Conservation (phyloP, 345 rosid species). For the Barbarea vulgaris region DNA sequence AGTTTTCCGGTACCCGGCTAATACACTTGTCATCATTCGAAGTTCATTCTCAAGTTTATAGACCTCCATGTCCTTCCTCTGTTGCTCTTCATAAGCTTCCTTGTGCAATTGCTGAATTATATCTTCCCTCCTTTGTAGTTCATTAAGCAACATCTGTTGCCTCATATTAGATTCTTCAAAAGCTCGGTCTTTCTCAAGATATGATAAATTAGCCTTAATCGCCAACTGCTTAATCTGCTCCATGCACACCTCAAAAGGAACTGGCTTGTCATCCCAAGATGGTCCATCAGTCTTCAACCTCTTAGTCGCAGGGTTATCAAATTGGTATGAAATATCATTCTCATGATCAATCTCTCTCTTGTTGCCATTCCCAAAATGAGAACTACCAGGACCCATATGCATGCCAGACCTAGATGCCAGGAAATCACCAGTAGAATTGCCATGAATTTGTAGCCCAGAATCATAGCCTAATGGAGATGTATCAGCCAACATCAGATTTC, state of each 20-base stretch:
- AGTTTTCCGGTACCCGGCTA: constrained; percentile 68
- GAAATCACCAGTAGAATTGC: constrained; percentile 51
- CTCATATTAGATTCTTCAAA: constrained; percentile 45
- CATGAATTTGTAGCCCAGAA: constrained; percentile 49
- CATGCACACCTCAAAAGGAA: constrained; percentile 50
- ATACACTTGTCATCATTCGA: constrained; percentile 57
- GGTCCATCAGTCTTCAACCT: constrained; percentile 55
- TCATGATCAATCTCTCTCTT: constrained; percentile 65
- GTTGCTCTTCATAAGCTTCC: constrained; percentile 54
- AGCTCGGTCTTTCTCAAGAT: constrained; percentile 47
- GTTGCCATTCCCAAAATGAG: constrained; percentile 48
- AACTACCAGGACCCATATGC: constrained; percentile 46
- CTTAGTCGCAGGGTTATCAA: constrained; percentile 53
- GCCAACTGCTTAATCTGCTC: constrained; percentile 55
- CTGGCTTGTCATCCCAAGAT: constrained; percentile 47
- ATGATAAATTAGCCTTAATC: constrained; percentile 54
- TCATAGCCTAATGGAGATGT: constrained; percentile 47
- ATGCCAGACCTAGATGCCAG: constrained; percentile 49
- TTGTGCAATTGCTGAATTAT: constrained; percentile 60
- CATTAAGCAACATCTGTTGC: constrained; percentile 50
- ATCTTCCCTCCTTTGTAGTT: constrained; percentile 54
- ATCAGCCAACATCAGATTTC: constrained; percentile 56
- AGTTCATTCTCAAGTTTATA: constrained; percentile 72
- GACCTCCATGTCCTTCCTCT: constrained; percentile 50
- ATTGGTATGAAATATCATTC: constrained; percentile 45